These are phyloP conservation scores for Berberis thunbergii DNA, from an alignment of 164 flowering plant species.

Conservation along the genomic window DNA sequence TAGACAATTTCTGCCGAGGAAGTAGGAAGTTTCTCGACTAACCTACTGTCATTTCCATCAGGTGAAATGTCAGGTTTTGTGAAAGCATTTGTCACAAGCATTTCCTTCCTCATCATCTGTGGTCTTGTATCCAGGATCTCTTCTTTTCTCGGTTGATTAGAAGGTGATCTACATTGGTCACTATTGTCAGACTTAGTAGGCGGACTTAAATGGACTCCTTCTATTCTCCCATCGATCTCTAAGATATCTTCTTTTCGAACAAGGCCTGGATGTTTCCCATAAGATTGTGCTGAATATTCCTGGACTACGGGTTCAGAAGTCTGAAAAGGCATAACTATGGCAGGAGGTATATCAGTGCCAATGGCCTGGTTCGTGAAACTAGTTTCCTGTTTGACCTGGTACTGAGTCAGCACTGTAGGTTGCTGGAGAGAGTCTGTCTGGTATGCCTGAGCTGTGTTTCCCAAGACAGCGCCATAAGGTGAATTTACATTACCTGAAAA, in stretches of 20 bases:
- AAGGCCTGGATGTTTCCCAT: constrained; percentile 23
- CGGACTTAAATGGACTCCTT: constrained; percentile 27
- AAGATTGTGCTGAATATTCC: constrained; percentile 28
- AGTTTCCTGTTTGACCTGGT: constrained; percentile 21
- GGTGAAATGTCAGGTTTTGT: constrained; percentile 15
- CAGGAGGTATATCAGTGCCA: constrained; percentile 19
- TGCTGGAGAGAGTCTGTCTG: constrained; percentile 27
- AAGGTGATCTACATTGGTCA: constrained; percentile 25
- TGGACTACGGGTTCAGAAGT: constrained; percentile 24
- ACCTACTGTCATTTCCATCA: constrained; percentile 23
- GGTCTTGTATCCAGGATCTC: constrained; percentile 23
- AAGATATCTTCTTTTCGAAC: constrained; percentile 20
- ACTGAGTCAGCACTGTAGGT: constrained; percentile 15
- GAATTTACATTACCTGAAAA: constrained; percentile 20
- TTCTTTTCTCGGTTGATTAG: constrained; percentile 20
- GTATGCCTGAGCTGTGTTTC: constrained; percentile 18
- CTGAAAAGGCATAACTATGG: constrained; percentile 19
- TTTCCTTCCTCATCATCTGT: constrained; percentile 23
- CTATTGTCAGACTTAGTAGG: constrained; percentile 23
- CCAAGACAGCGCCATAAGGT: constrained; percentile 19
- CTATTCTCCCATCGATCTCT: constrained; percentile 41
- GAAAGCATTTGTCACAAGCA: constrained; percentile 14
- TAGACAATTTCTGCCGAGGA: constrained; percentile 18
- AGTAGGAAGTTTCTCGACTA: constrained; percentile 21
- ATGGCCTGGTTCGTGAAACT: constrained; percentile 15